A percentile compares a stretch with the other conserved stretches of the same genome.
phyloP scores from a whole-genome alignment of 2,329 filamentous ascomycete species.

The Penicillium crustosum region DNA sequence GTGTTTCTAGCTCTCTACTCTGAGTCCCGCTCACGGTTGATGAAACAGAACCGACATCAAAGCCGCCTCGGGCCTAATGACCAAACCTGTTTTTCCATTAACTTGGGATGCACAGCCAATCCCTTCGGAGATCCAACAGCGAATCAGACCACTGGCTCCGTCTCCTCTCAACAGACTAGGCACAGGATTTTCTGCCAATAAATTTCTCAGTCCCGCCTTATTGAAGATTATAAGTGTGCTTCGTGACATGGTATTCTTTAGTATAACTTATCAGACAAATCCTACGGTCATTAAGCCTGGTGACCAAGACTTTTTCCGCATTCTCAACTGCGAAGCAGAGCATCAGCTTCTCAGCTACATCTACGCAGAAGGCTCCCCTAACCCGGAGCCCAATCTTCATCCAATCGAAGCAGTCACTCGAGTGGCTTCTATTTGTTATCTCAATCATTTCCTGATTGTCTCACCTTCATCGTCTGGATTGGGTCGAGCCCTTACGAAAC shows the following conservation, averaged over 20 bases:
- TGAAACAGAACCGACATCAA: slow-evolving; percentile 35
- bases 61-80: slow-evolving; percentile 35
- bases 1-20: slow-evolving; percentile 2
- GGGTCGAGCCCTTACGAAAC: slow-evolving; percentile 35
- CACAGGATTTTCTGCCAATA: slow-evolving; percentile 29
- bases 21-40: slow-evolving; percentile 6
- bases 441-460: slow-evolving; percentile 36
- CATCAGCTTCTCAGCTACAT: slow-evolving; percentile 42
- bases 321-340: slow-evolving; percentile 37
- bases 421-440: slow-evolving; percentile 33
- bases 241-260: slow-evolving; percentile 36
- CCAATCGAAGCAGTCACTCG: slow-evolving; percentile 34
- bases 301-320: slow-evolving; percentile 37
- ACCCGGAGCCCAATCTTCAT: slow-evolving; percentile 16
- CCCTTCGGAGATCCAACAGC: slow-evolving; percentile 26
- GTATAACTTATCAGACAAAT: slow-evolving; percentile 27
- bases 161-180: slow-evolving; percentile 30
- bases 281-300: slow-evolving; percentile 19
- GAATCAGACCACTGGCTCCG: slow-evolving; percentile 29
- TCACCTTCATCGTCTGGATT: slow-evolving; percentile 36
- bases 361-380: slow-evolving; percentile 18
- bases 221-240: slow-evolving; percentile 28
- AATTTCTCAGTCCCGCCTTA: slow-evolving; percentile 31
- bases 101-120: slow-evolving; percentile 35
- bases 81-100: slow-evolving; percentile 36